Conservation (phyloP, 1,284 basidiomycete genomes). For the Cryptococcus depauperatus region DNA sequence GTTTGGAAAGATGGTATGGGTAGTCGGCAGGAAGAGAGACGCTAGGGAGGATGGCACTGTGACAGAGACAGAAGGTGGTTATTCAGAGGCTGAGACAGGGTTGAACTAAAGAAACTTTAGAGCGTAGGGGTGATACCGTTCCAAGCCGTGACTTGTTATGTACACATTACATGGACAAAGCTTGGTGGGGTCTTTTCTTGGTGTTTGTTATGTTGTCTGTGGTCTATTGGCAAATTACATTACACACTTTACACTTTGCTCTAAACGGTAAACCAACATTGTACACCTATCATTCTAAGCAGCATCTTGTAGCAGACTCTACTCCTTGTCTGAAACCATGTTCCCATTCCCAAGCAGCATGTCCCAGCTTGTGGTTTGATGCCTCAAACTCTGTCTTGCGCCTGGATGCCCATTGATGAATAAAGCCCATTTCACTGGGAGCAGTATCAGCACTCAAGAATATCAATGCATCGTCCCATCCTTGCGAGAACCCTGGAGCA, state of each 20-base stretch:
- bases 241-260: background rate
- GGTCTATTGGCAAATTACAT: background rate
- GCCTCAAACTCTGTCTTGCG: conserved; percentile 49
- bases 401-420: conserved; percentile 53
- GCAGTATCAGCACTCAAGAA: conserved; percentile 47
- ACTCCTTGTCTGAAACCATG: conserved; percentile 48
- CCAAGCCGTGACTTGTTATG: too few species aligned
- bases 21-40: conserved; percentile 21
- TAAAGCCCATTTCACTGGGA: conserved; percentile 56
- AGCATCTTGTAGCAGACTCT: conserved; percentile 14
- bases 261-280: background rate
- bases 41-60: conserved; percentile 2
- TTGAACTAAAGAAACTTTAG: too few species aligned
- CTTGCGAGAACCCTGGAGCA: conserved; percentile 55
- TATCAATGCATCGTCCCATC: conserved; percentile 62
- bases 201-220: background rate
- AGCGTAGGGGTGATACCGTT: too few species aligned
- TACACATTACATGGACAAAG: background rate
- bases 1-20: conserved; percentile 26
- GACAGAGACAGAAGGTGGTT: conserved; percentile 8
- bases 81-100: too few species aligned
- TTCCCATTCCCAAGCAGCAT: conserved; percentile 55
- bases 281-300: conserved; percentile 6
- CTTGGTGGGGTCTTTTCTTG: background rate
- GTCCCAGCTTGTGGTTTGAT: conserved; percentile 42